Conservation (phyloP, 1,284 basidiomycete genomes). For the Cerioporus squamosus region DNA sequence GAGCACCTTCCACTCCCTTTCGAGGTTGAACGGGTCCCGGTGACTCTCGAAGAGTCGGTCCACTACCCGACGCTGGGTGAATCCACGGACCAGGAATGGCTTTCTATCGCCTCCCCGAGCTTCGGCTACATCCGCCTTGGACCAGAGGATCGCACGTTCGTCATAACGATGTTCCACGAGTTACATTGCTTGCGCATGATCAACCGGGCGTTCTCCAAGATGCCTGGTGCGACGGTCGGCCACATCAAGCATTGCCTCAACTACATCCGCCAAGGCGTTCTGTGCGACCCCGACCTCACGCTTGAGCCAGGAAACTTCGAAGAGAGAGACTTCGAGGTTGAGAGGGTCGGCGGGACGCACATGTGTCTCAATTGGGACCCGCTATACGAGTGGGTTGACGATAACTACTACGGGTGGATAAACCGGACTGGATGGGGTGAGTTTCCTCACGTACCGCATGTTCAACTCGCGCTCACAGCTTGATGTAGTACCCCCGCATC, state of each 20-base stretch:
- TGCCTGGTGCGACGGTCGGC: constrained; percentile 10
- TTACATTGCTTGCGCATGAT: constrained; percentile 38
- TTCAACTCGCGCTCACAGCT: not conserved
- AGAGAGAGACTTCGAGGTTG: constrained; percentile 41
- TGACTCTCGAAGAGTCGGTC: constrained; percentile 9
- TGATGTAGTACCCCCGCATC: not conserved
- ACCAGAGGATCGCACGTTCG: constrained; percentile 28
- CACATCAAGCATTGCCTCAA: constrained; percentile 51
- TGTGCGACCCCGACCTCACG: constrained; percentile 48
- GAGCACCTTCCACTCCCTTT: constrained; percentile 4
- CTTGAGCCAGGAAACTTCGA: constrained; percentile 50
- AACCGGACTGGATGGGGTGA: constrained; percentile 1
- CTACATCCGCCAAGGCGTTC: constrained; percentile 45
- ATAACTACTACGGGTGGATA: constrained; percentile 1
- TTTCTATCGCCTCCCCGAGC: not conserved
- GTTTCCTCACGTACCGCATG: not conserved
- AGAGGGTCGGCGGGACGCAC: constrained; percentile 44
- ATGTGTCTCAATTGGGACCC: constrained; percentile 52
- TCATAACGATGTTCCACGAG: constrained; percentile 39
- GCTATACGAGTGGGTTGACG: constrained; percentile 36
- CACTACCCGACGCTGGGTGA: constrained; percentile 8
- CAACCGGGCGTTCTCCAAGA: constrained; percentile 25
- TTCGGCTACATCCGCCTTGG: constrained; percentile 27
- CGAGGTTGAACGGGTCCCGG: not conserved
- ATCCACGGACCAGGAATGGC: constrained; percentile 2